Percentiles rank a stretch among this genome's conserved stretches.
Evolutionary conservation across 2,329 filamentous ascomycete genomes (phyloP).

Genomic region (Pseudopyrenochaeta lycopersici): DNA sequence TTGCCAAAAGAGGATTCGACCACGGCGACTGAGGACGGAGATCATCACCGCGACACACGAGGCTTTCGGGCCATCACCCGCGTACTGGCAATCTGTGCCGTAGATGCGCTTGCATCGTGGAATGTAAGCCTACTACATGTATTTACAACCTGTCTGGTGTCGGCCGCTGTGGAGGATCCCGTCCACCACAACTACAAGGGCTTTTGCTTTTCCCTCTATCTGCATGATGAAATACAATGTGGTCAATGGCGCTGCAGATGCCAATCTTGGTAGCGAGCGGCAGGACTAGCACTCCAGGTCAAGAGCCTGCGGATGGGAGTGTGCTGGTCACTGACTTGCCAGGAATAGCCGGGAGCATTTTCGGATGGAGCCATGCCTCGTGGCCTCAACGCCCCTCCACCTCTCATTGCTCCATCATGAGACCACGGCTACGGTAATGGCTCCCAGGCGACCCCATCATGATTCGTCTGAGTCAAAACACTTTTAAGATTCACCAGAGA

Average conservation of each 20-base stretch:
- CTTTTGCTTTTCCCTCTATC: background rate
- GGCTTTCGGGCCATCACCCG: conserved; percentile 4
- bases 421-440: conserved; percentile 12
- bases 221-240: conserved; percentile 9
- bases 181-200: background rate
- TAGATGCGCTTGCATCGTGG: background rate
- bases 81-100: background rate
- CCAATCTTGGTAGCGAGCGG: conserved; percentile 38
- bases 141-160: too few species aligned
- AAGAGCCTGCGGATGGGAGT: conserved; percentile 19
- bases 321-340: conserved; percentile 31
- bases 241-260: conserved; percentile 25
- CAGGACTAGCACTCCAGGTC: conserved; percentile 21
- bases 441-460: conserved; percentile 16
- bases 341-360: conserved; percentile 21
- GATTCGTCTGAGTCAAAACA: conserved; percentile 5
- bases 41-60: conserved; percentile 15
- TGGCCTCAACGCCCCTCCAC: conserved; percentile 21
- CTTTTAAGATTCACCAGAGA: conserved; percentile 14
- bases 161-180: too few species aligned
- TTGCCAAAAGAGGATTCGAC: conserved; percentile 19
- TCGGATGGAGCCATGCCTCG: conserved; percentile 33
- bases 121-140: too few species aligned
- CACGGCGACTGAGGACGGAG: conserved; percentile 11
- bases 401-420: conserved; percentile 17